Base-by-base conservation (phyloP, 1,139 yeast species). In the Kodamaea arcana region DNA sequence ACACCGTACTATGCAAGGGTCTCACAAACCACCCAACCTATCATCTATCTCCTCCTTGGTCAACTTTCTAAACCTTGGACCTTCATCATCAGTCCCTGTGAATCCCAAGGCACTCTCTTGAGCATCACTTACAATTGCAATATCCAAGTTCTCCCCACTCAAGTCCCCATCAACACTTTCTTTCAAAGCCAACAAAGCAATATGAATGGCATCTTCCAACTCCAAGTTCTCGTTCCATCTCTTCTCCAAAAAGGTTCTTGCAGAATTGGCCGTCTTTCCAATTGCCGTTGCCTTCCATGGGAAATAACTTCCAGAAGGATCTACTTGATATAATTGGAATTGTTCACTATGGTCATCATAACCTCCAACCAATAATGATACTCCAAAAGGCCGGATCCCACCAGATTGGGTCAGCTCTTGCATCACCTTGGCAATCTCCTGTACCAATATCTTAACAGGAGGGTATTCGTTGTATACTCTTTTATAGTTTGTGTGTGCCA, bases 261-360 rank as follows among this genome's bases (percentile, higher is more conserved):
- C 98, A 7, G 94, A 84, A 29, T 80, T 80, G 4, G 96, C 80
- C 20, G 96, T 94, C 58, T 88, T 90, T 44, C 99, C 99, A 51
- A 94, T 92, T 20, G 98, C 97, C 3, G 98, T 92, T 20, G 98
- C 98, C 63, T 92, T 92, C 99, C 99, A 94, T n/a, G 98, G 97
- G 75, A 87, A 94, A 60, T 84, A 94, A 36, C 96, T 82, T 11
- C 99, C 99, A 4, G 95, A 84, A 4, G 99, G 99, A 65, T 94
- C 98, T 32, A 94, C 95, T 62, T 94, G 98, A 60, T 92, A 94
- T 44, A 94, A 72, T 54, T 86, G 87, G 61, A 78, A 88, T 14
- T 52, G 41, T 78, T 88, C 63, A 62, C 83, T 55, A 73, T 69
- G 82, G 29, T 84, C 88, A 56, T 94, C 98, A 58, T 86, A 78